Evolutionary conservation across 257 asterid genomes (phyloP), one percentile per base, ranked within the genome.

Genomic region (Ligustrum vulgare): DNA sequence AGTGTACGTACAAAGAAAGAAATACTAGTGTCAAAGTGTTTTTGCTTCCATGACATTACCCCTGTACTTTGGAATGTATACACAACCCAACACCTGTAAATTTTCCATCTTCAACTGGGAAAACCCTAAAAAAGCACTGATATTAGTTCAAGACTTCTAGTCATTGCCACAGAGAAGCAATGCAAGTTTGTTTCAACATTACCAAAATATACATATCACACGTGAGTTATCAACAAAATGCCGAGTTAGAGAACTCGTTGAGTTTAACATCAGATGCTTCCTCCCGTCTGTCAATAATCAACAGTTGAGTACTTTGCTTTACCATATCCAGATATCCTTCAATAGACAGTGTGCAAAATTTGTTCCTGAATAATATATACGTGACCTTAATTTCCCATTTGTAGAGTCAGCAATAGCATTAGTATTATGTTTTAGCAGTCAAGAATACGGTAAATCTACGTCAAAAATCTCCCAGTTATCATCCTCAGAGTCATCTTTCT

Each of bases 381-480:
- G 45, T 9, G 47, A 41, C 0, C 13, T 41, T 41, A 11, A 15
- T 41, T 41, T 41, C 47, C 47, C 47, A 41, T 15, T 8, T 39
- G 10, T 0, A 39, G 47, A 39, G 47, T 10, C 9, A 39, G 15
- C 13, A 39, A 9, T 39, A 3, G 47, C 9, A 9, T 13, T 39
- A 3, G 45, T 39, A 9, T 13, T 2, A 11, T 35, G 39, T 11
- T 9, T 47, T 2, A 62, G 16, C 34, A 11, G 68, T 86, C 83
- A 78, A 65, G 76, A 60, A 82, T 87, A 87, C 9, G 92, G 92
- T 54, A 78, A n/a, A 76, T 86, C 88, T 22, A 77, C 63, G 31
- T 73, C 84, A 6, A 71, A 25, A 64, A 69, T 69, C 71, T 89
- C 92, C 95, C 92, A 89, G 79, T 82, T 86, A 77, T 89, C 95